Evolutionary conservation across 2,329 filamentous ascomycete species (phyloP), one percentile per base, ranked within the genome.

Genomic region (Aspergillus neotritici): DNA sequence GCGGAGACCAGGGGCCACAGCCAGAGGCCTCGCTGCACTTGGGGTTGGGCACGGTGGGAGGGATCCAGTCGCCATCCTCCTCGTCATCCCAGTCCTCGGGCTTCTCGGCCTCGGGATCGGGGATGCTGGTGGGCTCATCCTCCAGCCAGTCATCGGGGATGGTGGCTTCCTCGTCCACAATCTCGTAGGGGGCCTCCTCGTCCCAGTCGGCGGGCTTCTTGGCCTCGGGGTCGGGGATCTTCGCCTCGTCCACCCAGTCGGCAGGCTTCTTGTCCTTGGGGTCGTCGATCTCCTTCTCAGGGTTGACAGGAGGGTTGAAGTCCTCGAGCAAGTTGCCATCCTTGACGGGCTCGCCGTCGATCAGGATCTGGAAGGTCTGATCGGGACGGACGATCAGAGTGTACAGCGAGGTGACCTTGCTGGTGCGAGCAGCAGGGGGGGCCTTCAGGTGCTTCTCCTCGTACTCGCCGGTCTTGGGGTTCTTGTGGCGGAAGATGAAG

Each of bases 401-500:
- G 80, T 98, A 98, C 51, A 98, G 84, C 69, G 91, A 85, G 51
- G 87, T 86, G 52, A 87, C 84, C 83, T 96, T 97, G 75, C 83
- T 78, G 62, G 94, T 93, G 67, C 84, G 86, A 65, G 90, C 90
- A 47, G 84, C 78, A 49, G 93, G 90, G 53, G 91, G 84, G 60
- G 79, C 79, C 66, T 80, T 82, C 53, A 98, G 80, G 74, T 98
- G 93, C 84, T 98, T 98, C 86, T 98, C 93, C 80, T 98, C 91
- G 64, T 98, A 98, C 73, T 96, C 88, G 76, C 91, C 91, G 36
- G 89, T 96, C 86, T 95, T 96, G 67, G 93, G 93, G 82, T 97
- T 98, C 87, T 97, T 98, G 86, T 98, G 93, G 74, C 94, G 93
- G 83, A 98, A 94, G 71, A 98, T 98, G 76, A 98, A 95, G 71